Evolutionary conservation across 73 alveolate genomes (phyloP), one percentile per base, ranked within the genome.

Genomic region (Tetrahymena borealis): DNA sequence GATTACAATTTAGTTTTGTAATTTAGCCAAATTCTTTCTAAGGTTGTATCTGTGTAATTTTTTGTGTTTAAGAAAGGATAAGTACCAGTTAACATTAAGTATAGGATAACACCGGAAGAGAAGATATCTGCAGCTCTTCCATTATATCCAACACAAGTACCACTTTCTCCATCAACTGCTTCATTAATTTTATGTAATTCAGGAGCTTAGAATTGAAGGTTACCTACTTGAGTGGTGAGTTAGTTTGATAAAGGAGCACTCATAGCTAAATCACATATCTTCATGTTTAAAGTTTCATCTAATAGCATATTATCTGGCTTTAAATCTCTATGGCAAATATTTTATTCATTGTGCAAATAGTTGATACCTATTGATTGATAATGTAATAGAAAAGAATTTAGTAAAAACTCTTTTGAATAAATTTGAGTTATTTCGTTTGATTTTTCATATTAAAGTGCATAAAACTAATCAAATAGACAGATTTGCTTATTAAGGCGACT

Each of bases 271-370:
- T 79, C 91, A 36, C 77, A 33, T 28, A 79, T 79, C 32, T 79
- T 79, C 43, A 79, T 36, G n/a, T 79, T 32, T 36, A 79, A 79
- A 36, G 20, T 36, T 33, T 33, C 40, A 38, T 79, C 35, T 5
- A 79, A 36, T n/a, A 79, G 91, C 91, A 79, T 36, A 79, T 79
- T 79, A 36, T 79, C 91, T 13, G 91, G 91, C 10, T 79, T 79
- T 79, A 79, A 32, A 38, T 79, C 91, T 79, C 91, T 79, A 36
- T 79, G 91, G 35, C 77, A 33, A 36, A 79, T 79, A 38, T 79
- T 79, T 79, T 79, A 36, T 40, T 79, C 40, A 32, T 79, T 60
- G 13, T 60, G 85, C 38, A 60, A 9, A 60, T 60, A 60, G 28
- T 60, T 60, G n/a, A 60, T 15, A 24, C 85, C 85, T 60, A 60